Percentiles rank a stretch among this genome's conserved stretches.
Evolutionary conservation across 2,329 filamentous ascomycete genomes (phyloP).

Genomic region (Beauveria australis): DNA sequence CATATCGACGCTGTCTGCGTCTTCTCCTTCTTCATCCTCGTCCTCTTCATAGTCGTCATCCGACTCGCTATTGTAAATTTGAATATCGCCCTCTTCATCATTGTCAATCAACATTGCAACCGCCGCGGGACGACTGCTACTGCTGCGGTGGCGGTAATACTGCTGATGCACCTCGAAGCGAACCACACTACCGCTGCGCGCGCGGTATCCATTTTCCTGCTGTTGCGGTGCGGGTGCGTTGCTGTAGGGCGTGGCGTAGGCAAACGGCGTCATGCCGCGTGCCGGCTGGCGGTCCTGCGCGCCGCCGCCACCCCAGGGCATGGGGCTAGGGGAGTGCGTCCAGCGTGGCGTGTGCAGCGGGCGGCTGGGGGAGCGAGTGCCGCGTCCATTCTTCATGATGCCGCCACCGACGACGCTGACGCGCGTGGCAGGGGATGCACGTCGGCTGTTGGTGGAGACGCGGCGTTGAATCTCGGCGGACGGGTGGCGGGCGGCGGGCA

Average conservation of each 20-base stretch:
- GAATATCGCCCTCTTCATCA: slow-evolving; percentile 22
- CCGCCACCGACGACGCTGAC: slow-evolving; percentile 21
- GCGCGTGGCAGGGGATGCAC: slow-evolving; percentile 24
- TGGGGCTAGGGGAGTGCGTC: slow-evolving; percentile 41
- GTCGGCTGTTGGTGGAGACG: slow-evolving; percentile 32
- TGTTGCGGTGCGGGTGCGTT: slow-evolving; percentile 38
- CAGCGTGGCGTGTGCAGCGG: slow-evolving; percentile 47
- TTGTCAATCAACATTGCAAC: neutral
- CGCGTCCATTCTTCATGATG: slow-evolving; percentile 39
- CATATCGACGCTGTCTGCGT: slow-evolving; percentile 20
- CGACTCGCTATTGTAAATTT: slow-evolving; percentile 27
- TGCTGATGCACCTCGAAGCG: slow-evolving; percentile 22
- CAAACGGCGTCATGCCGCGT: slow-evolving; percentile 48
- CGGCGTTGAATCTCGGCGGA: slow-evolving; percentile 38
- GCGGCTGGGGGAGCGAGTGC: slow-evolving; percentile 48
- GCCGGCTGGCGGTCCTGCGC: slow-evolving; percentile 25
- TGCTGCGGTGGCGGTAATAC: slow-evolving; percentile 29
- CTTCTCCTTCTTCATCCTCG: slow-evolving; percentile 14
- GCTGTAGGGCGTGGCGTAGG: slow-evolving; percentile 70
- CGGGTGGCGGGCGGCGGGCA: slow-evolving; percentile 26
- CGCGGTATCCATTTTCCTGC: slow-evolving; percentile 28
- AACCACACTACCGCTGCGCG: slow-evolving; percentile 22
- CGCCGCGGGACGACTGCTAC: slow-evolving; percentile 20
- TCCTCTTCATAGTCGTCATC: slow-evolving; percentile 25
- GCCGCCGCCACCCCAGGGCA: slow-evolving; percentile 22